Evolutionary conservation across 1,284 basidiomycete species (phyloP).

Genomic region (Sphagnurus paluster): DNA sequence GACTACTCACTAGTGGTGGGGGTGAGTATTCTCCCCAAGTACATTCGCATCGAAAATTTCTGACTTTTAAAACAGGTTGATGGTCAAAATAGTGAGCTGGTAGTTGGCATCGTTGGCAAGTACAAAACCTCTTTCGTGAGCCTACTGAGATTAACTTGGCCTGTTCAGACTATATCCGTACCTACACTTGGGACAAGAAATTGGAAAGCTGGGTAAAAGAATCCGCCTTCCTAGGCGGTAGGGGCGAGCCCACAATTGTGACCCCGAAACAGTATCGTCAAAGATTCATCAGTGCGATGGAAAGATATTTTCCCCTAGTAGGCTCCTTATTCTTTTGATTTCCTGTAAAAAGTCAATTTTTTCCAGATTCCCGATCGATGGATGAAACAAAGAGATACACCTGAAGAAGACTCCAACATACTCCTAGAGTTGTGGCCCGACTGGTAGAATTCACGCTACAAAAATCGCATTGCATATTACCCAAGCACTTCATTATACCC

Average conservation of each 20-base stretch:
- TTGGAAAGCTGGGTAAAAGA: constrained; percentile 98
- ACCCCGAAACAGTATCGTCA: constrained; percentile 85
- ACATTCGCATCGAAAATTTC: neutral
- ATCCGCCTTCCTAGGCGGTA: constrained; percentile 82
- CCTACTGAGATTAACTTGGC: neutral
- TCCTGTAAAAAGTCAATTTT: constrained; percentile 1
- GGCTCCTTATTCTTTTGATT: constrained; percentile 23
- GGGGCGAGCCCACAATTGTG: constrained; percentile 91
- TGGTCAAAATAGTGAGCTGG: constrained; percentile 77
- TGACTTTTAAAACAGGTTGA: constrained; percentile 56
- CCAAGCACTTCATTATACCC: constrained; percentile 23
- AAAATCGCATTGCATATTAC: constrained; percentile 14
- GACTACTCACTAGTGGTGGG: constrained; percentile 98
- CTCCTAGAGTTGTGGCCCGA: constrained; percentile 47
- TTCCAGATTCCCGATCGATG: constrained; percentile 78
- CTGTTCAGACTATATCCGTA: constrained; percentile 90
- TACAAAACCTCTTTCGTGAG: constrained; percentile 9
- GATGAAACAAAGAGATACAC: constrained; percentile 80
- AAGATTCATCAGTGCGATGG: constrained; percentile 90
- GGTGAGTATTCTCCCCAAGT: constrained; percentile 35
- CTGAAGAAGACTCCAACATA: constrained; percentile 69
- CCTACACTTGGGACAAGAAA: constrained; percentile 98
- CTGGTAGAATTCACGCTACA: constrained; percentile 32
- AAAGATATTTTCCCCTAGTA: constrained; percentile 86
- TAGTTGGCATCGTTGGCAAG: constrained; percentile 95